Evolutionary conservation across 129 eudicot genomes (phyloP).

Genomic region (Deinandra increscens): DNA sequence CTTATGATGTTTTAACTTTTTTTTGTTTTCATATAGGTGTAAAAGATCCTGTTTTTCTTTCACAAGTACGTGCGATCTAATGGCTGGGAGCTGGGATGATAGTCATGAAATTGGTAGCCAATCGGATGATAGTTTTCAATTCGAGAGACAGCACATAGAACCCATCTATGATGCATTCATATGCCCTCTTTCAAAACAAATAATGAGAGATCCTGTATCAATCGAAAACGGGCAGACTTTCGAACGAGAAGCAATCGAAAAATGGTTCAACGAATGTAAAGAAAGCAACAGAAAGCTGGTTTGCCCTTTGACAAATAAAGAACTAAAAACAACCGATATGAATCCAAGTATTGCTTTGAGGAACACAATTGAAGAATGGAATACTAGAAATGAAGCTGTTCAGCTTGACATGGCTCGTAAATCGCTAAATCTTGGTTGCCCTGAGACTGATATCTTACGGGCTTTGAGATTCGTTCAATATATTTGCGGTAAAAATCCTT

Average conservation of each 20-base stretch:
- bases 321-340: slow-evolving; percentile 66
- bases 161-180: slow-evolving; percentile 84
- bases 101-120: slow-evolving; percentile 66
- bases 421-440: slow-evolving; percentile 46
- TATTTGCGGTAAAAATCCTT: slow-evolving; percentile 50
- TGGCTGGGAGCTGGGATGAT: slow-evolving; percentile 84
- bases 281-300: slow-evolving; percentile 63
- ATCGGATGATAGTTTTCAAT: slow-evolving; percentile 72
- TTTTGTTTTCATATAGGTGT: not conserved
- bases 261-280: slow-evolving; percentile 78
- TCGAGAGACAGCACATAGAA: slow-evolving; percentile 69
- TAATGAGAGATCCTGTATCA: slow-evolving; percentile 88
- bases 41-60: not conserved
- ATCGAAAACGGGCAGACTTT: slow-evolving; percentile 84
- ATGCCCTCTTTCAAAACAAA: slow-evolving; percentile 87
- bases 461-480: slow-evolving; percentile 73
- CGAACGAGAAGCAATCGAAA: slow-evolving; percentile 93
- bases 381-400: slow-evolving; percentile 89
- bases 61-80: slow-evolving; percentile 28
- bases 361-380: slow-evolving; percentile 92
- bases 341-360: slow-evolving; percentile 86
- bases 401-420: slow-evolving; percentile 88
- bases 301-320: slow-evolving; percentile 74
- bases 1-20: not conserved
- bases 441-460: slow-evolving; percentile 62